Percentiles rank a stretch among this genome's conserved stretches.
Evolutionary conservation across 768 basidiomycete genomes (phyloP).

Genomic region (Mycena latifolia): DNA sequence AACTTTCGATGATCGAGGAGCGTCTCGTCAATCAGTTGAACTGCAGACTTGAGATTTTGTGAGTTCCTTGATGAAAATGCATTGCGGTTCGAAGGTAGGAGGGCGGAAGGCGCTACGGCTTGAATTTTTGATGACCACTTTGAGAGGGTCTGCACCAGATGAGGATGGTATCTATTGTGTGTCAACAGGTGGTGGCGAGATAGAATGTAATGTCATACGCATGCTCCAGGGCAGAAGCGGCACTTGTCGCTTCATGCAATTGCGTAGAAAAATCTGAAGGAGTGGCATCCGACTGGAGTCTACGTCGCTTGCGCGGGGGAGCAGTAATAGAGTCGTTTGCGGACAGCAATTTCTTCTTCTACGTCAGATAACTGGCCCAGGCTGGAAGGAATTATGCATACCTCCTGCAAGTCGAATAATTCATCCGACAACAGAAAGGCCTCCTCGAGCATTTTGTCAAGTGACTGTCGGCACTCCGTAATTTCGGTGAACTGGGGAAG

Average conservation of each 20-base stretch:
- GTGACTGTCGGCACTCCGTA: constrained; percentile 56
- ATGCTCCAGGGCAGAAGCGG: constrained; percentile 61
- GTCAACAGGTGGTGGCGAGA: constrained; percentile 15
- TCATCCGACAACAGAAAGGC: constrained; percentile 73
- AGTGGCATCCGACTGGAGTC: constrained; percentile 48
- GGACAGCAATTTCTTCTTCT: constrained; percentile 56
- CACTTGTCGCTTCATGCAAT: constrained; percentile 58
- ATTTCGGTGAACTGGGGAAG: constrained; percentile 52
- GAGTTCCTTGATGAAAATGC: constrained; percentile 71
- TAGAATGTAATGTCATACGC: constrained; percentile 52
- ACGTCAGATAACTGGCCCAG: background rate
- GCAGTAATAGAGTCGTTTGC: constrained; percentile 60
- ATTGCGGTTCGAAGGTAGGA: constrained; percentile 77
- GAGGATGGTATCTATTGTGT: constrained; percentile 68
- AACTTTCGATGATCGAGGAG: constrained; percentile 69
- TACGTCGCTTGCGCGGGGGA: constrained; percentile 72
- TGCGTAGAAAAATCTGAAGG: constrained; percentile 47
- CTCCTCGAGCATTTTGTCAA: constrained; percentile 70
- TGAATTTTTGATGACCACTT: constrained; percentile 99
- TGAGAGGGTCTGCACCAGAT: constrained; percentile 80
- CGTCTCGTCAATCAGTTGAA: constrained; percentile 84
- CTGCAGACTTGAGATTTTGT: constrained; percentile 71
- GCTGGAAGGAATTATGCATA: constrained; percentile 39
- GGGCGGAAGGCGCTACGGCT: constrained; percentile 86
- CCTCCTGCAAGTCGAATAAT: constrained; percentile 77